Conservation (phyloP, 495 filamentous ascomycete genomes). For the Talaromyces liani region DNA sequence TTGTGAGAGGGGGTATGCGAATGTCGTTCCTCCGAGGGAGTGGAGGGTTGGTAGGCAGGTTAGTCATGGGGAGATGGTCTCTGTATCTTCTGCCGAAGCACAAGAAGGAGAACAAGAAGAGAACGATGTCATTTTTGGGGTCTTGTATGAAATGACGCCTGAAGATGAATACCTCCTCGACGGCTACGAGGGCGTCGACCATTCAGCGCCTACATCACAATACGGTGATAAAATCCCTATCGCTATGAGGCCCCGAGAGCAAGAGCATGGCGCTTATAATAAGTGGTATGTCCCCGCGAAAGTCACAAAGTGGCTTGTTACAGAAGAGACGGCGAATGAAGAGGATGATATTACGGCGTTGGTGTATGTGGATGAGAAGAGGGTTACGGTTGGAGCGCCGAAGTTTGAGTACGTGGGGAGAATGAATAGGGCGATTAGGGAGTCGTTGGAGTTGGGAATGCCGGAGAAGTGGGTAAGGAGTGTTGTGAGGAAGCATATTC, state of each 20-base stretch:
- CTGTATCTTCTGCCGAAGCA: conserved; percentile 10
- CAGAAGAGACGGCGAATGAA: conserved; percentile 10
- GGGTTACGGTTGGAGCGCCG: conserved; percentile 31
- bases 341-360: conserved; percentile 26
- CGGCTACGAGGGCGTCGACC: conserved; percentile 35
- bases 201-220: conserved; percentile 10
- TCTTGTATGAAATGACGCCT: conserved; percentile 49
- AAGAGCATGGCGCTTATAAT: conserved; percentile 31
- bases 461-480: conserved; percentile 47
- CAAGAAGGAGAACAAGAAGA: neutral
- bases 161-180: conserved; percentile 32
- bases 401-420: conserved; percentile 57
- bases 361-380: conserved; percentile 51
- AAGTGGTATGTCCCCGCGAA: conserved; percentile 31
- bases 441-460: conserved; percentile 51
- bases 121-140: conserved; percentile 44
- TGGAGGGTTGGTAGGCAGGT: conserved; percentile 21
- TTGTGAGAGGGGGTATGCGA: conserved; percentile 61
- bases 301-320: conserved; percentile 28
- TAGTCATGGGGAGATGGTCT: conserved; percentile 12
- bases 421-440: conserved; percentile 60
- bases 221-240: conserved; percentile 16
- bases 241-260: conserved; percentile 35
- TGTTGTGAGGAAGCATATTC: conserved; percentile 51
- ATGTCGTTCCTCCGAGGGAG: conserved; percentile 42